These are phyloP conservation scores for Polyplosphaeria fusca DNA, from an alignment of 495 filamentous ascomycete genomes.

Conservation along the genomic window DNA sequence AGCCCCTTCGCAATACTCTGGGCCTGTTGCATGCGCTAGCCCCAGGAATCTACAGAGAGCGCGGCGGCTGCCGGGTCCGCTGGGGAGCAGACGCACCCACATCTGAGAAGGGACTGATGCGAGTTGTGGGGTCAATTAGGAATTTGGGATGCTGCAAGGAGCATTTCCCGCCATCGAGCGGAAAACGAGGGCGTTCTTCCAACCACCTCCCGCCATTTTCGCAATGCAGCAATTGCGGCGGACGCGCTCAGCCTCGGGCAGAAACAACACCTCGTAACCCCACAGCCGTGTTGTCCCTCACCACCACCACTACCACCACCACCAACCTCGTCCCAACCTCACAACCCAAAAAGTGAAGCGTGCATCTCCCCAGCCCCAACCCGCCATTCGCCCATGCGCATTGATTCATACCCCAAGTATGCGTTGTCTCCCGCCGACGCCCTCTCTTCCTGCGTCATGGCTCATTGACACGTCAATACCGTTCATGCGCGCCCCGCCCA, in stretches of 20 bases:
- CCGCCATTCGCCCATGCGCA: not conserved
- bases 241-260: not conserved
- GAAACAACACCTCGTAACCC: not conserved
- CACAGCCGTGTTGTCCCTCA: not conserved
- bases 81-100: not conserved
- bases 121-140: not conserved
- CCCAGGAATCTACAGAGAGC: too few relatives aligned
- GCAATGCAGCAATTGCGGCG: too few relatives aligned
- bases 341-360: constrained; percentile 24
- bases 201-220: too few relatives aligned
- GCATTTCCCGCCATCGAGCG: too few relatives aligned
- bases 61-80: too few relatives aligned
- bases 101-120: not conserved
- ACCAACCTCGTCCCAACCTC: not conserved
- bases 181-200: too few relatives aligned
- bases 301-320: not conserved
- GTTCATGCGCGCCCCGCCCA: constrained; percentile 11
- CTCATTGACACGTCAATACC: constrained; percentile 23
- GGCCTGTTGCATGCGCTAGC: too few relatives aligned
- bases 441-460: constrained; percentile 6
- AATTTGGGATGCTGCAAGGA: not conserved
- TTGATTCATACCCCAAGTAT: not conserved
- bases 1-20: not conserved
- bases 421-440: not conserved
- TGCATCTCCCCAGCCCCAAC: not conserved